Conservation (phyloP, 192 early-diverging fungal species). For the Backusella liffmaniae region DNA sequence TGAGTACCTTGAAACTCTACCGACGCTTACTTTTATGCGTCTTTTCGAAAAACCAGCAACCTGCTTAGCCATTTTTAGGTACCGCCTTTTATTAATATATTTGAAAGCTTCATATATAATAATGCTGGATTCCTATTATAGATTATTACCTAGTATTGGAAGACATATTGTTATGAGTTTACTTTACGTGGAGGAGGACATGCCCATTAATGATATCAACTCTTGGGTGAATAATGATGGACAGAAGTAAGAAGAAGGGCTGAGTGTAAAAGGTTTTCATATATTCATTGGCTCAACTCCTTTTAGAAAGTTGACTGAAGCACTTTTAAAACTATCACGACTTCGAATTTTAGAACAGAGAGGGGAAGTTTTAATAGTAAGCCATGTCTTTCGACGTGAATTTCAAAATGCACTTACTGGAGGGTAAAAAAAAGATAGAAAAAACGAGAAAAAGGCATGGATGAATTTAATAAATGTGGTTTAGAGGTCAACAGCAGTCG, state of each 20-base stretch:
- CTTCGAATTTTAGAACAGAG: slow-evolving; percentile 69
- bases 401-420: slow-evolving; percentile 73
- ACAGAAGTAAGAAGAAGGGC: slow-evolving; percentile 26
- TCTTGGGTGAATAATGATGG: slow-evolving; percentile 37
- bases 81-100: not conserved
- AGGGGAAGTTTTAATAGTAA: slow-evolving; percentile 53
- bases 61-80: slow-evolving; percentile 90
- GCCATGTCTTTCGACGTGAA: slow-evolving; percentile 64
- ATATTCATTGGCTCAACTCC: not conserved
- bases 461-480: not conserved
- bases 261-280: too few relatives aligned
- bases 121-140: slow-evolving; percentile 1
- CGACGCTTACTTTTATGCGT: slow-evolving; percentile 67
- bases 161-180: slow-evolving; percentile 90
- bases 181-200: slow-evolving; percentile 68
- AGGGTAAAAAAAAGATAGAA: slow-evolving; percentile 40
- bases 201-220: slow-evolving; percentile 55
- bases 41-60: slow-evolving; percentile 90
- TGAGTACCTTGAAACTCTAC: slow-evolving; percentile 79
- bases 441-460: not conserved
- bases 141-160: slow-evolving; percentile 78
- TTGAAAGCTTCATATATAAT: not conserved
- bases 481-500: slow-evolving; percentile 77
- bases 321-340: slow-evolving; percentile 66
- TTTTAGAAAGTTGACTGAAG: slow-evolving; percentile 57